Evolutionary conservation across 805 yeast species (phyloP), one percentile per base, ranked within the genome.

Genomic region (Starmerella apicola): DNA sequence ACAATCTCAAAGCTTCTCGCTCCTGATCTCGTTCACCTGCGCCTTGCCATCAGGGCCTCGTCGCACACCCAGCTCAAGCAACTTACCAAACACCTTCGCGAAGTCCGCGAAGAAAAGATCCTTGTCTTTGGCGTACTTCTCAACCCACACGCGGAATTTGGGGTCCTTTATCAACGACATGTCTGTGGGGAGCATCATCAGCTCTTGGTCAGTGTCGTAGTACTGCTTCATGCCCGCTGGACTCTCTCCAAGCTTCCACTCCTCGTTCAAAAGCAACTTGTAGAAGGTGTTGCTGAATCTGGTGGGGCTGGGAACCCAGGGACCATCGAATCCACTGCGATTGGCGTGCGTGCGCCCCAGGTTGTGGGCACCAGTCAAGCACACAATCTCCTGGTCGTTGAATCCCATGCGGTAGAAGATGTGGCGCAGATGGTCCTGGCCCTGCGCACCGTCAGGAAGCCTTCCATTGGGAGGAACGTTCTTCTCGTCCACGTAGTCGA

Each of bases 101-200:
- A 81, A 84, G 53, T 79, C 80, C 32, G 59, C 58, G 55, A 72
- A 75, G 63, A 78, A 84, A 18, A 59, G 51, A 13, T 67, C 70
- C 55, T 75, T 72, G 58, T 82, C 80, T 22, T 64, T 63, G 20
- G 93, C 86, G 59, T 76, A 84, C 41, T 62, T 61, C 50, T 75
- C 69, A 13, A 78, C 86, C 71, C 78, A 74, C 40, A 62, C 59
- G 44, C 62, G 61, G 58, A 76, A 82, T 36, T 59, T 63, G 3
- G 74, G 68, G 58, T 79, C 86, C 50, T 71, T 62, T n/a, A 72
- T 55, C 33, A 81, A 62, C 13, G 82, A 75, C 68, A 76, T 68
- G 55, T 84, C 95, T 10, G 93, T 76, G 22, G 82, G 84, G 38
- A 84, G 62, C 95, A 84, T 84, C 94, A 84, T 83, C 49, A 81